Conservation (phyloP, 1,139 yeast species). For the Pneumocystis wakefieldiae region DNA sequence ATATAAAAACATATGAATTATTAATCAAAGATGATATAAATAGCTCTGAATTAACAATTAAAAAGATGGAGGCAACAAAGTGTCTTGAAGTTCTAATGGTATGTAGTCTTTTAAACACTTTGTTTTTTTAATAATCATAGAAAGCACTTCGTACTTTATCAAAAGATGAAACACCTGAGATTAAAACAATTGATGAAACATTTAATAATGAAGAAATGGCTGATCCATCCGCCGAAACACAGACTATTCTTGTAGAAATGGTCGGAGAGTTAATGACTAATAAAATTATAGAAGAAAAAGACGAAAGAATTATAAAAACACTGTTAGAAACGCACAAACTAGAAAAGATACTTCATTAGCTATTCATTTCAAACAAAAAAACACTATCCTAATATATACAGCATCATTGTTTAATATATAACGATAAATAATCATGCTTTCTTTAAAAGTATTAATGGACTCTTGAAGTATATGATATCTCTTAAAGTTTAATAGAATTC, state of each 20-base stretch:
- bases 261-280: conserved; percentile 3
- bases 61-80: conserved; percentile 11
- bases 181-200: background rate
- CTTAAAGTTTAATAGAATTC: background rate
- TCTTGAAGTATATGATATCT: background rate
- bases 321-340: background rate
- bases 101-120: background rate
- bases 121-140: background rate
- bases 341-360: background rate
- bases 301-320: background rate
- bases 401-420: background rate
- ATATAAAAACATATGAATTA: conserved; percentile 63
- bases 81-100: conserved; percentile 8
- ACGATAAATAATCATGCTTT: background rate
- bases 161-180: background rate
- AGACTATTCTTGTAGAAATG: conserved; percentile 2
- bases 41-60: conserved; percentile 9
- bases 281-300: conserved; percentile 3
- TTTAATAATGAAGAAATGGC: background rate
- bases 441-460: background rate
- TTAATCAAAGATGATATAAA: conserved; percentile 32
- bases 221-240: background rate
- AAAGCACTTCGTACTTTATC: background rate
- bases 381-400: background rate
- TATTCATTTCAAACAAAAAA: background rate